phyloP scores from a whole-genome alignment of 768 basidiomycete species.

The Leucosporidium scottii region DNA sequence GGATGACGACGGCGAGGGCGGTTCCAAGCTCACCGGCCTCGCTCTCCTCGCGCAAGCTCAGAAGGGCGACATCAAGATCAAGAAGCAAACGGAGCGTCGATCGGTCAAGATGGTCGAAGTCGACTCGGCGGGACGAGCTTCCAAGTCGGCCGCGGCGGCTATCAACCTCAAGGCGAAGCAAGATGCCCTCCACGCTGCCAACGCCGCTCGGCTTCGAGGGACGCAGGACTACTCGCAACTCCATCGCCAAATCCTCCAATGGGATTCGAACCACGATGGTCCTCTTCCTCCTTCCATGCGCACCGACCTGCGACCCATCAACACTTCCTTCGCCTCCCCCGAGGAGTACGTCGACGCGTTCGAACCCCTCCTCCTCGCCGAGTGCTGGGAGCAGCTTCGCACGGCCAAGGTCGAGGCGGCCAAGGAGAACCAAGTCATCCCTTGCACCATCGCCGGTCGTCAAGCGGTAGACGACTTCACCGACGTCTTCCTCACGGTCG shows the following conservation, averaged over 20 bases:
- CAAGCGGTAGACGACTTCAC: slow-evolving; percentile 73
- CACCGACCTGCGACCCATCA: slow-evolving; percentile 33
- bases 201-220: slow-evolving; percentile 53
- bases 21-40: slow-evolving; percentile 40
- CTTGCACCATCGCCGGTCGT: slow-evolving; percentile 59
- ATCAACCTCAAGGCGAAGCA: background rate
- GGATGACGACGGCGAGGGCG: slow-evolving; percentile 15
- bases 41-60: slow-evolving; percentile 34
- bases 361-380: slow-evolving; percentile 75
- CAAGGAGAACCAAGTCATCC: slow-evolving; percentile 22
- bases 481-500: slow-evolving; percentile 64
- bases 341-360: slow-evolving; percentile 66
- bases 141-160: background rate
- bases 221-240: slow-evolving; percentile 75
- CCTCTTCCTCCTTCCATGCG: slow-evolving; percentile 54
- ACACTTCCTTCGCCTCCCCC: slow-evolving; percentile 50
- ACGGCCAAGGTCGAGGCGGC: slow-evolving; percentile 69
- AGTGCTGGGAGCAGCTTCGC: slow-evolving; percentile 81
- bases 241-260: slow-evolving; percentile 69
- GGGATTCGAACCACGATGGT: slow-evolving; percentile 70
- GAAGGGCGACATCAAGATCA: slow-evolving; percentile 41
- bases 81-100: slow-evolving; percentile 43
- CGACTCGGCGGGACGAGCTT: background rate
- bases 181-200: slow-evolving; percentile 26
- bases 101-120: slow-evolving; percentile 58